phyloP scores from a whole-genome alignment of 305 asterid genomes.

The Solanum aculeatissimum region DNA sequence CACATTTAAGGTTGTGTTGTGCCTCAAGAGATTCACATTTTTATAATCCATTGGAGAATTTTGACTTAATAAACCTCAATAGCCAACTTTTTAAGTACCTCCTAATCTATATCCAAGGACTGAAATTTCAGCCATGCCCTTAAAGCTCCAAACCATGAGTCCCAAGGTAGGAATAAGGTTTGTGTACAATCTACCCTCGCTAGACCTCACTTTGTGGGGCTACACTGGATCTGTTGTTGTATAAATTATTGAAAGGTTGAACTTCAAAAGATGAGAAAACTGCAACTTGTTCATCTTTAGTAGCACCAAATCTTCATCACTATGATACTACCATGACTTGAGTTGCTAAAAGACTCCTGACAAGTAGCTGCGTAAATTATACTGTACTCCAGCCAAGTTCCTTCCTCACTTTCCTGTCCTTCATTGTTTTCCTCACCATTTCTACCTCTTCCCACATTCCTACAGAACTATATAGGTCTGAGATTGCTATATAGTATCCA shows the following conservation, averaged over 20 bases:
- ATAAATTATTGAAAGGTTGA: neutral
- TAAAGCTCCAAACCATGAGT: too few species aligned
- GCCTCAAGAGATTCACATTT: too few species aligned
- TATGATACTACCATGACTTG: neutral
- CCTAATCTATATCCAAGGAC: too few species aligned
- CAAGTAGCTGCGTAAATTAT: neutral
- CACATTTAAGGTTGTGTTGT: too few species aligned
- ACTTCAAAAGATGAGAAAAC: neutral
- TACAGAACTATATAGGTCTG: slow-evolving; percentile 54
- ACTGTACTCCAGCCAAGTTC: slow-evolving; percentile 63
- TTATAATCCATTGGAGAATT: too few species aligned
- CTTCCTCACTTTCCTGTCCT: slow-evolving; percentile 50
- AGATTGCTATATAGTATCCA: slow-evolving; percentile 52
- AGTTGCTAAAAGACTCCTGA: neutral
- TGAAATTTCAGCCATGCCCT: too few species aligned
- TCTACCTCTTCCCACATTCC: slow-evolving; percentile 71
- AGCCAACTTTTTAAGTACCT: too few species aligned
- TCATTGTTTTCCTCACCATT: slow-evolving; percentile 43
- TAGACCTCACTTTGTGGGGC: neutral
- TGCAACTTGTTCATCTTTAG: neutral
- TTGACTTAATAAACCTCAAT: too few species aligned
- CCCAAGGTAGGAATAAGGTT: neutral
- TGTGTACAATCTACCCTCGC: neutral
- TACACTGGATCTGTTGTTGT: neutral
- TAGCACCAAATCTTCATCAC: neutral